These are phyloP conservation scores for Olyra latifolia DNA, from an alignment of 176 grass and related monocot genomes.

Conservation along the genomic window DNA sequence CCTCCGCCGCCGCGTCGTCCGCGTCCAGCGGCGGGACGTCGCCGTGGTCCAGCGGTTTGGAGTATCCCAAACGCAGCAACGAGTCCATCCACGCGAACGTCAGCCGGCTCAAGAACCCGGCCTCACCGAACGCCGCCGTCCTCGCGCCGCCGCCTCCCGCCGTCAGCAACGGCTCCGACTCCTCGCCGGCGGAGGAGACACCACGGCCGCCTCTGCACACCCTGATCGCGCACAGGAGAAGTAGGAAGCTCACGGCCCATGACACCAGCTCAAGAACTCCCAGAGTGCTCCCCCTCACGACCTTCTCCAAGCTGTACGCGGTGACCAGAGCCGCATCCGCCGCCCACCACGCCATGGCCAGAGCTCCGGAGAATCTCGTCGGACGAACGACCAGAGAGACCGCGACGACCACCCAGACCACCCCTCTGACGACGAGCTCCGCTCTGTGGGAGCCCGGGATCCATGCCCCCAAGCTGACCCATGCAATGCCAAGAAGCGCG, in stretches of 20 bases:
- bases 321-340: conserved; percentile 40
- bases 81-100: conserved; percentile 76
- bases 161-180: conserved; percentile 44
- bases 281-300: conserved; percentile 18
- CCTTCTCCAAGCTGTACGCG: conserved; percentile 41
- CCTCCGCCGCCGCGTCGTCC: conserved; percentile 62
- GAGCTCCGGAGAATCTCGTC: conserved; percentile 29
- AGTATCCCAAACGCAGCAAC: conserved; percentile 59
- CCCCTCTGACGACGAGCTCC: conserved; percentile 30
- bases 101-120: conserved; percentile 54
- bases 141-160: not conserved
- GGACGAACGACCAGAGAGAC: conserved; percentile 45
- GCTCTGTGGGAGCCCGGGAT: not conserved
- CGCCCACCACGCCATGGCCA: conserved; percentile 52
- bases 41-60: conserved; percentile 53
- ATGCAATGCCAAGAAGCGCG: conserved; percentile 37
- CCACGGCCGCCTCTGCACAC: not conserved
- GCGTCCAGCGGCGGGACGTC: conserved; percentile 67
- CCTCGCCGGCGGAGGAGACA: not conserved
- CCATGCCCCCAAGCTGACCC: conserved; percentile 27
- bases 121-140: conserved; percentile 39
- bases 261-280: conserved; percentile 43
- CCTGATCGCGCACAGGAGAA: conserved; percentile 37
- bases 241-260: conserved; percentile 38
- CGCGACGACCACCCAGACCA: conserved; percentile 49